Evolutionary conservation across 2,329 filamentous ascomycete species (phyloP).

Genomic region (Bipolaris bicolor): DNA sequence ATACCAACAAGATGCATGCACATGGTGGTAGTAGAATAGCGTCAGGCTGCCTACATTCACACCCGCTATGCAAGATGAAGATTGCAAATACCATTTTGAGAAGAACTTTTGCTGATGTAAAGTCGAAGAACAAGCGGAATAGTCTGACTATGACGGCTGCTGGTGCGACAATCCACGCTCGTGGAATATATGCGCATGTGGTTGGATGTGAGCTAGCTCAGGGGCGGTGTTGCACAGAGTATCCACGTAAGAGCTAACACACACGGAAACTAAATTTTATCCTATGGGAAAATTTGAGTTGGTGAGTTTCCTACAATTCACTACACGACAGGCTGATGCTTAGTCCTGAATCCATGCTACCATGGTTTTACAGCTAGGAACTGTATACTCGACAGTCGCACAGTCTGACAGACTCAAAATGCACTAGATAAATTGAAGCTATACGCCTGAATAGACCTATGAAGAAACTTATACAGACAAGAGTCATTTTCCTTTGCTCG

Average conservation of each 20-base stretch:
- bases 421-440: conserved; percentile 26
- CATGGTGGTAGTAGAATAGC: neutral
- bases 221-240: conserved; percentile 21
- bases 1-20: neutral
- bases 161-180: conserved; percentile 10
- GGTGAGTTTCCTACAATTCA: neutral
- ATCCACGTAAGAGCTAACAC: conserved; percentile 3
- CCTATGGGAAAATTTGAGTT: neutral
- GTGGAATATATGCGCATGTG: conserved; percentile 14
- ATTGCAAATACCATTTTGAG: neutral
- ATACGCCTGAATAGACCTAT: conserved; percentile 21
- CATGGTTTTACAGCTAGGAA: conserved; percentile 8
- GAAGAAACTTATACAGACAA: neutral
- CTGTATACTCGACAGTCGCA: conserved; percentile 19
- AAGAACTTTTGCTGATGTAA: neutral
- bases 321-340: neutral
- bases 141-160: neutral
- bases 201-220: conserved; percentile 11
- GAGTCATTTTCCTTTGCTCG: neutral
- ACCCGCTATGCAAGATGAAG: no score
- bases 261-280: conserved; percentile 3
- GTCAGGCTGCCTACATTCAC: neutral
- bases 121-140: neutral
- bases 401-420: neutral
- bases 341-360: conserved; percentile 3